phyloP scores from a whole-genome alignment of 2,329 filamentous ascomycete genomes.

The Aspergillus pseudonomiae region DNA sequence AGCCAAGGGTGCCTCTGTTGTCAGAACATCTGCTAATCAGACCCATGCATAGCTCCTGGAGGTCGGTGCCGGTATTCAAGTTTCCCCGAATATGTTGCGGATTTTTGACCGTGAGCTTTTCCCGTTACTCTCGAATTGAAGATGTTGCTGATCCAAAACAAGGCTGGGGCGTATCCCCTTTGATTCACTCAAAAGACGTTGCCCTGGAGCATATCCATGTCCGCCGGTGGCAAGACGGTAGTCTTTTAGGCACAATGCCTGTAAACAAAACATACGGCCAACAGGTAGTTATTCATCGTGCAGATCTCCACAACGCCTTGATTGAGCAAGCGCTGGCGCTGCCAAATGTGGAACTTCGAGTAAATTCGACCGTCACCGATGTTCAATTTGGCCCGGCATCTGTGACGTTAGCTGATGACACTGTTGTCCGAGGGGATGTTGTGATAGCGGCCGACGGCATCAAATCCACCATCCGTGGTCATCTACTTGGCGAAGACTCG shows the following conservation, averaged over 20 bases:
- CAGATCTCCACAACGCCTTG: constrained; percentile 39
- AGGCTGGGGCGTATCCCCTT: constrained; percentile 40
- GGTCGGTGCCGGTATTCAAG: constrained; percentile 80
- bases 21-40: neutral
- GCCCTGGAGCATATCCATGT: constrained; percentile 40
- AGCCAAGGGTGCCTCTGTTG: neutral
- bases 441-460: constrained; percentile 59
- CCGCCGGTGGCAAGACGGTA: constrained; percentile 39
- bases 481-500: constrained; percentile 38
- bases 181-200: constrained; percentile 38
- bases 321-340: constrained; percentile 33
- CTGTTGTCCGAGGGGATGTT: constrained; percentile 45
- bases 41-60: constrained; percentile 32
- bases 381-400: constrained; percentile 32
- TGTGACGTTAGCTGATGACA: constrained; percentile 33
- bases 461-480: constrained; percentile 51
- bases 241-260: constrained; percentile 34
- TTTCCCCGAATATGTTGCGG: constrained; percentile 77
- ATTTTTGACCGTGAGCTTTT: constrained; percentile 63
- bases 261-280: constrained; percentile 41
- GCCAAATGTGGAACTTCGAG: constrained; percentile 33
- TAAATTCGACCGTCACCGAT: constrained; percentile 32
- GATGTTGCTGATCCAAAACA: neutral
- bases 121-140: neutral
- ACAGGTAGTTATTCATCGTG: constrained; percentile 40